A percentile compares a stretch with the other conserved stretches of the same genome.
Evolutionary conservation across 371 early-diverging fungal genomes (phyloP).

Genomic region (Basidiobolus meristosporus): DNA sequence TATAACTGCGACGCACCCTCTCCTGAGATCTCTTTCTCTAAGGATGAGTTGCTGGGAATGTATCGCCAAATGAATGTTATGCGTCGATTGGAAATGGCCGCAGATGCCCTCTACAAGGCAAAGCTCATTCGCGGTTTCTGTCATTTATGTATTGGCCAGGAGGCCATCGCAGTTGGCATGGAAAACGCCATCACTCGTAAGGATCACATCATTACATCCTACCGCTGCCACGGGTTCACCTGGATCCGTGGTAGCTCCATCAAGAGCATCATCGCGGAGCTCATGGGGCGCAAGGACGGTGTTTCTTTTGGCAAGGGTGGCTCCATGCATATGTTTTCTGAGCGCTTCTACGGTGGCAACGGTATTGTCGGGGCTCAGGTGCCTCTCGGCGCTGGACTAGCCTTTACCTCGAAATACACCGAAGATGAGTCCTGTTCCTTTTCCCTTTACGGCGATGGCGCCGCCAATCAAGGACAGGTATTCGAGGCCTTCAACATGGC

Average conservation of each 20-base stretch:
- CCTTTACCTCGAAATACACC: conserved; percentile 89
- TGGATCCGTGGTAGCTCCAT: conserved; percentile 72
- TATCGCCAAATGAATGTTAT: conserved; percentile 78
- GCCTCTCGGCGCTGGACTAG: conserved; percentile 94
- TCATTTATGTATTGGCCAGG: conserved; percentile 98
- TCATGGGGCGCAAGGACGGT: conserved; percentile 68
- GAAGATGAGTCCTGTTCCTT: conserved; percentile 61
- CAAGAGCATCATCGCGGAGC: conserved; percentile 64
- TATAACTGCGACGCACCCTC: conserved; percentile 48
- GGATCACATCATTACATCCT: conserved; percentile 94
- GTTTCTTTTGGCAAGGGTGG: conserved; percentile 97
- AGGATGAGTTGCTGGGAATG: conserved; percentile 55
- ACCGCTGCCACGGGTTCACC: conserved; percentile 98
- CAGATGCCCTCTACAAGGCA: conserved; percentile 89
- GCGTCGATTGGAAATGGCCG: conserved; percentile 86
- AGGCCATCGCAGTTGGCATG: conserved; percentile 94
- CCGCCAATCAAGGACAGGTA: conserved; percentile 98
- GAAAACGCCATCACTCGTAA: conserved; percentile 65
- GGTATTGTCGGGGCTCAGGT: conserved; percentile 99
- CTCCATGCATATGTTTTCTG: conserved; percentile 99
- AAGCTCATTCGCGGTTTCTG: conserved; percentile 98
- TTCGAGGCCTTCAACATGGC: conserved; percentile 99
- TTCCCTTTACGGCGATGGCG: conserved; percentile 97
- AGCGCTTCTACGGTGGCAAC: conserved; percentile 97
- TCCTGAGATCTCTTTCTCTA: conserved; percentile 29